Base-by-base conservation (phyloP, 2,329 filamentous ascomycete genomes). In the Botryotinia narcissicola region DNA sequence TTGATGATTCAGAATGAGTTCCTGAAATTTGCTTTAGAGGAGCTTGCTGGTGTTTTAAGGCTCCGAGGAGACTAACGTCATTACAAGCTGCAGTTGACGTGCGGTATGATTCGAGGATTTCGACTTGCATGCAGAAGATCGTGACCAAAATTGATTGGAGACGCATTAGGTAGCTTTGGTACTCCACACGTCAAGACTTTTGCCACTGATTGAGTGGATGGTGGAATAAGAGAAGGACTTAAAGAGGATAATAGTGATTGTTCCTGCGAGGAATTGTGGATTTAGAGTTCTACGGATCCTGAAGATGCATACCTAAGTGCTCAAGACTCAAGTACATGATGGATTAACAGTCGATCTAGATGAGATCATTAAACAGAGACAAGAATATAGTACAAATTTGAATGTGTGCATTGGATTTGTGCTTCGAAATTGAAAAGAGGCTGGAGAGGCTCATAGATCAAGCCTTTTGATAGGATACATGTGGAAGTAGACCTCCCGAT, bases 211-310 rank as follows among this genome's bases (percentile, higher is more conserved):
- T 48, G 44, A 72, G 64, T 72, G 61, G 32, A 29, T 57, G 29
- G 66, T 57, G 66, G 66, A 42, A 69, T 57, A 32, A n/a, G n/a
- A 57, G 16, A 69, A 69, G 60, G 40, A 67, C n/a, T 67, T 29
- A 32, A 66, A 57, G 62, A 40, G 60, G 40, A 40, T 35, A 54
- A 44, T 44, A 25, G 61, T 44, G 60, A 59, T 67, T 72, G 70
- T 72, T 72, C 70, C 70, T 72, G 70, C 61, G 70, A 72, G 46
- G 18, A 46, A 70, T 70, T 70, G 68, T 70, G 68, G 54, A 62
- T 61, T 61, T n/a, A 25, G 14, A 35, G n/a, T 61, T 59, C 44
- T 66, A 51, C 60, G 44, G 59, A 66, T 64, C 46, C 29, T 57
- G n/a, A 37, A 64, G 70, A 22, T 71, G 70, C 70, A 71, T 71